These are phyloP conservation scores for Sugiyamaella japonica DNA, from an alignment of 1,139 yeast species.

Conservation along the genomic window DNA sequence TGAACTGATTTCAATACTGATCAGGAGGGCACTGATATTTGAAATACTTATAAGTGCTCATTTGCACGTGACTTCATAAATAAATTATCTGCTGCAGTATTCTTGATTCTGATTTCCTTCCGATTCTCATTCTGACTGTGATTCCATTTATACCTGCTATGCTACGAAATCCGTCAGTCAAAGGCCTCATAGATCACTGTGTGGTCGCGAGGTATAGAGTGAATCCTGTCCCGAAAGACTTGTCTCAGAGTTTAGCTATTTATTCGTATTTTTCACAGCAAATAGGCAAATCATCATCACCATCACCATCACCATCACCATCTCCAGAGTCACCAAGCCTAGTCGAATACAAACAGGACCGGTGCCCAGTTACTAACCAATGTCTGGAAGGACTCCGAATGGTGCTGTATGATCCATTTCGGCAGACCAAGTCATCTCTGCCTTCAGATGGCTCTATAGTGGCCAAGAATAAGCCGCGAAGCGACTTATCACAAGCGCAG, in stretches of 20 bases:
- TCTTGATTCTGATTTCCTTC: no score
- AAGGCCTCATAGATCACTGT: slow-evolving; percentile 28
- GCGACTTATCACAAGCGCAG: not conserved
- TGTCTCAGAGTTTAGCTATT: slow-evolving; percentile 35
- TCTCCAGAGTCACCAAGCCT: slow-evolving; percentile 21
- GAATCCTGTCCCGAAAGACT: slow-evolving; percentile 34
- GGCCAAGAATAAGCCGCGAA: slow-evolving; percentile 5
- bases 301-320: not conserved
- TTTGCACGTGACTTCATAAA: not conserved
- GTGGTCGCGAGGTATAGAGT: slow-evolving; percentile 35
- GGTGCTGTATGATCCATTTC: slow-evolving; percentile 33
- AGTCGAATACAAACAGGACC: slow-evolving; percentile 37
- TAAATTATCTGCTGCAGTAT: no score
- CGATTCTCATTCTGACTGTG: no score
- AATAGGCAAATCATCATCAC: not conserved
- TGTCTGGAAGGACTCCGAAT: slow-evolving; percentile 34
- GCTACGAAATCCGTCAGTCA: slow-evolving; percentile 24
- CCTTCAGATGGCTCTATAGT: slow-evolving; percentile 21
- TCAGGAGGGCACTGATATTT: no score
- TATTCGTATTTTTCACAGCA: slow-evolving; percentile 28
- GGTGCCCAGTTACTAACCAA: slow-evolving; percentile 40
- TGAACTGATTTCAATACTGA: no score
- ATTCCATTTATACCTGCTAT: not conserved
- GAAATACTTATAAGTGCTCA: no score
- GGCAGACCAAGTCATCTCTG: slow-evolving; percentile 1